These are phyloP conservation scores for Sequoiadendron giganteum DNA, from an alignment of 75 land plant species.

Conservation along the genomic window DNA sequence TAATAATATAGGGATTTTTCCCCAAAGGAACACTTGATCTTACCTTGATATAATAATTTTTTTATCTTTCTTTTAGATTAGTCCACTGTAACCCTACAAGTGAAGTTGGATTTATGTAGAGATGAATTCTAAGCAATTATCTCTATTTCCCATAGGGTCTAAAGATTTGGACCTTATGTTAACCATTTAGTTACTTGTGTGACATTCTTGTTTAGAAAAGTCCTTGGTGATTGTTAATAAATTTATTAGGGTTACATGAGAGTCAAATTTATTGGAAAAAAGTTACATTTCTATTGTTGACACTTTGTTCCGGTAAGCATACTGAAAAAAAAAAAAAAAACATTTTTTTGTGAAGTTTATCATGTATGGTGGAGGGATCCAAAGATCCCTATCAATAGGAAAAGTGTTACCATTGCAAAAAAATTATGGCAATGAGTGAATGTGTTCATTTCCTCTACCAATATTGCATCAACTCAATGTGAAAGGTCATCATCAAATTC, in stretches of 20 bases:
- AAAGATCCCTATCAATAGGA: constrained; percentile 8
- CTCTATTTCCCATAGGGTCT: no score
- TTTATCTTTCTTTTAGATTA: no score
- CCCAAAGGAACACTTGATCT: no score
- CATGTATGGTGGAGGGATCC: neutral
- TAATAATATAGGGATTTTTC: no score
- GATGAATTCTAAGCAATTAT: no score
- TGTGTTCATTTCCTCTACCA: neutral
- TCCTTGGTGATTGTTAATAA: neutral
- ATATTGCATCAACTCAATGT: constrained; percentile 3
- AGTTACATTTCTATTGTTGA: neutral
- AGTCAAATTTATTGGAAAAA: neutral
- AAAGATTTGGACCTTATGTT: neutral
- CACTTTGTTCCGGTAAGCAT: neutral
- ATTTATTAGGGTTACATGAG: neutral
- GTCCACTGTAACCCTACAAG: no score
- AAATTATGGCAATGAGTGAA: neutral
- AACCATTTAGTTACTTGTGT: neutral
- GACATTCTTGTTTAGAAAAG: neutral
- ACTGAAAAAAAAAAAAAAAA: neutral
- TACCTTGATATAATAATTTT: no score
- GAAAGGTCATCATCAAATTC: neutral
- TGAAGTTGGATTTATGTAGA: no score
- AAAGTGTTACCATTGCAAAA: neutral
- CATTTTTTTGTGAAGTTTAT: neutral